Evolutionary conservation across 1,139 yeast species (phyloP).

Genomic region (Sugiyamaella grinbergsii): DNA sequence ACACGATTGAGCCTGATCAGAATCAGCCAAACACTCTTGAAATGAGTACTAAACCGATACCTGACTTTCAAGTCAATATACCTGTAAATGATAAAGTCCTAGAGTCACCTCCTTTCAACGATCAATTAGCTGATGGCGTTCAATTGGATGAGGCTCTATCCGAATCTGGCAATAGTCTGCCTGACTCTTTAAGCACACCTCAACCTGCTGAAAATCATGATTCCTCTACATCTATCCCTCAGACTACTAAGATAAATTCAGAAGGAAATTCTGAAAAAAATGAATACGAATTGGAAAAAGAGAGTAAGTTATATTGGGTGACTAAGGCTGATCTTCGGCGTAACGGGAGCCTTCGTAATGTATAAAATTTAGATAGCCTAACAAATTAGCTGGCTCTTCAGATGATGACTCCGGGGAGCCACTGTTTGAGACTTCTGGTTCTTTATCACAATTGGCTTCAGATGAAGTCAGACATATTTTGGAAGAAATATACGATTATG

Average conservation of each 20-base stretch:
- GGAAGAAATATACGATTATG: not conserved
- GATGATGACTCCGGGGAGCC: too few relatives aligned
- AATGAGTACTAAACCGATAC: not conserved
- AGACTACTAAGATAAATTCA: not conserved
- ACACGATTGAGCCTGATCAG: not conserved
- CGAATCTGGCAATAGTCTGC: not conserved
- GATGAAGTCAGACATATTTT: not conserved
- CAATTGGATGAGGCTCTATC: not conserved
- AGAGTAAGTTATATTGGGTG: not conserved
- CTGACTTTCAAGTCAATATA: slow-evolving; percentile 16
- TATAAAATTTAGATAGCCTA: too few relatives aligned
- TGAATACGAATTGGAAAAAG: not conserved
- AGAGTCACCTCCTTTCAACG: not conserved
- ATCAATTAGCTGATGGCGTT: not conserved
- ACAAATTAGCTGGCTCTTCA: not conserved
- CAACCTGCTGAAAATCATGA: not conserved
- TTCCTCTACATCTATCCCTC: too few relatives aligned
- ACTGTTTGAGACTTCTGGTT: too few relatives aligned
- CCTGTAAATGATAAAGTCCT: slow-evolving; percentile 11
- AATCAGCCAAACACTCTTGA: slow-evolving; percentile 1
- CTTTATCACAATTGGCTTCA: too few relatives aligned
- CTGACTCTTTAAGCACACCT: too few relatives aligned
- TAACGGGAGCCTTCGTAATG: too few relatives aligned
- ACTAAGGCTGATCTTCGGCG: too few relatives aligned
- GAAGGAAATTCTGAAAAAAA: not conserved